A percentile compares a stretch with the other conserved stretches of the same genome.
Evolutionary conservation across 2,329 filamentous ascomycete species (phyloP).

Genomic region (Rhynchosporium agropyri): DNA sequence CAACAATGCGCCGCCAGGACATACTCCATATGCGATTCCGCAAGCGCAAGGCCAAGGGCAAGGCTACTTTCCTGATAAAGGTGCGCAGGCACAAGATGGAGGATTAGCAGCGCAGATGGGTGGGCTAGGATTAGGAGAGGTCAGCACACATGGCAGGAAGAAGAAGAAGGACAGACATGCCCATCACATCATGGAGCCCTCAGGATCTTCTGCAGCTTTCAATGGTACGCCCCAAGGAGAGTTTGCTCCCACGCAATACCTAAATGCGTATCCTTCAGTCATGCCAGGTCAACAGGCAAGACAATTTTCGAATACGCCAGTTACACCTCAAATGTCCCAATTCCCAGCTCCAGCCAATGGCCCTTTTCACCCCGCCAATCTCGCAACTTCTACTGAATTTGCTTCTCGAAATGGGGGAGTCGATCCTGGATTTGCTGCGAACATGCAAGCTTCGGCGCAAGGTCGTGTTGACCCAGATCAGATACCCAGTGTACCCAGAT

Average conservation of each 20-base stretch:
- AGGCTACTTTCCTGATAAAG: constrained; percentile 39
- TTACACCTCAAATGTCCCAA: constrained; percentile 54
- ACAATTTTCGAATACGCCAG: constrained; percentile 51
- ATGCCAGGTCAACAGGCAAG: constrained; percentile 45
- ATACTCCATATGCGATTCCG: constrained; percentile 39
- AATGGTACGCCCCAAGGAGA: constrained; percentile 66
- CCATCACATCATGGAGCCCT: constrained; percentile 80
- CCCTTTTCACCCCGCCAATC: constrained; percentile 51
- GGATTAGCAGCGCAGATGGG: constrained; percentile 74
- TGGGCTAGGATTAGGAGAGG: constrained; percentile 66
- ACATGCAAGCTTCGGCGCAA: constrained; percentile 64
- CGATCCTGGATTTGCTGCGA: constrained; percentile 45
- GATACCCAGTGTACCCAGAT: constrained; percentile 85
- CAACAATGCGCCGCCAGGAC: constrained; percentile 33
- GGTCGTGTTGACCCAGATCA: constrained; percentile 86
- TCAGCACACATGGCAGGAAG: constrained; percentile 55
- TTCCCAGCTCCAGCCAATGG: constrained; percentile 63
- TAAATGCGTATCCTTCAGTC: constrained; percentile 56
- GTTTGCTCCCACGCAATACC: constrained; percentile 57
- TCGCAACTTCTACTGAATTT: constrained; percentile 50
- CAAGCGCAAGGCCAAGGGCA: constrained; percentile 25
- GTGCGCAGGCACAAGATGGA: constrained; percentile 47
- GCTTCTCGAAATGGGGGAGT: constrained; percentile 47
- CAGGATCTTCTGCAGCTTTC: constrained; percentile 68
- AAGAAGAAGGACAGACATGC: constrained; percentile 97